Evolutionary conservation across 169 alveolate genomes (phyloP), one percentile per base, ranked within the genome.

Genomic region (Eimeria necatrix): DNA sequence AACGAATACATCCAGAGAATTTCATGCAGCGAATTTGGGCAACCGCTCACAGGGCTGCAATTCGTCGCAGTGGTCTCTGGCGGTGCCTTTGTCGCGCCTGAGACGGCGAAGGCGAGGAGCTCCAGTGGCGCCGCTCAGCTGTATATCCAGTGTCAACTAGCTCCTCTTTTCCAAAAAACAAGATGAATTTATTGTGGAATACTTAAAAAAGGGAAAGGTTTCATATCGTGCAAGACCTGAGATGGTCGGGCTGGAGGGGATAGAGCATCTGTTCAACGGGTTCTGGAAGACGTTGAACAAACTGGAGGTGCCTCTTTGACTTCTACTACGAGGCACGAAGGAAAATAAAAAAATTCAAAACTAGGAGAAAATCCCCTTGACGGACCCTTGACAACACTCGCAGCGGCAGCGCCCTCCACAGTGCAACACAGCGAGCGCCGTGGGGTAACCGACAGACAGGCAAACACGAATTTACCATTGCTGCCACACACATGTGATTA

Each of bases 381-480:
- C 9, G 61, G 61, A 48, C 61, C 46, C n/a, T 26, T 4, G 41
- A 20, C 85, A 74, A 48, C 12, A 41, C 85, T 16, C 1, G 3
- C 18, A 4, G 85, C 85, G 60, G 61, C 60, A 41, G 61, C 46
- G 18, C 85, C 85, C 61, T 41, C 53, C 24, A 7, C 14, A 48
- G 41, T 20, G 8, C 61, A 74, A 74, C 32, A 16, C 85, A 74
- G 85, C 85, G 61, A 74, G 61, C 85, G 85, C 61, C 85, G 85
- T 74, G 85, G 85, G 85, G 85, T 74, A 46, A 74, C 85, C 59
- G 85, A 74, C 85, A 74, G 64, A 48, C 85, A 74, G 85, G 85
- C 61, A 60, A 32, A 32, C 41, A 26, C 85, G 49, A 5, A 60
- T 26, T 74, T 56, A 48, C 61, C 85, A 48, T 56, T 74, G 85